Evolutionary conservation across 2,329 filamentous ascomycete species (phyloP).

Genomic region (Parasarocladium wereldwijsianum): DNA sequence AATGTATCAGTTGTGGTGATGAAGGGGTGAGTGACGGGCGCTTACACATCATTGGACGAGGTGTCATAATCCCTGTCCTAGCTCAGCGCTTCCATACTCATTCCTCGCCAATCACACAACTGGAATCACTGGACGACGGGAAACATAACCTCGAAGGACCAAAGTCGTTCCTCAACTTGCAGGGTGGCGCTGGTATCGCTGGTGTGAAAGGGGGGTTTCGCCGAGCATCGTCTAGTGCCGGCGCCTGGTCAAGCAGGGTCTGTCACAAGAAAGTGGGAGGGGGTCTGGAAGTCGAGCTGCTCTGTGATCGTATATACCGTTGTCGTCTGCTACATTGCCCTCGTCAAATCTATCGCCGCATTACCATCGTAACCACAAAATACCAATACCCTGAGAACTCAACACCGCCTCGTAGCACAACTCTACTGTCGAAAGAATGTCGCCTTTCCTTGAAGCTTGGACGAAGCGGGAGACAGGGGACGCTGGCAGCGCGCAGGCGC

Average conservation of each 20-base stretch:
- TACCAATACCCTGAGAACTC: no score
- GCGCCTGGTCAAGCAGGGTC: conserved; percentile 3
- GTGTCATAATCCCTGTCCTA: conserved; percentile 1
- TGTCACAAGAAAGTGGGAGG: conserved; percentile 4
- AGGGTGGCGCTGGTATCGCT: conserved; percentile 2
- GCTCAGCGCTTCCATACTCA: conserved; percentile 4
- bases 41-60: conserved; percentile 3
- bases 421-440: no score
- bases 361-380: no score
- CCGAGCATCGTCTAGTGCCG: conserved; percentile 1
- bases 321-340: no score
- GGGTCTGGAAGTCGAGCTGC: no score
- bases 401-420: no score
- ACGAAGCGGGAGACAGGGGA: conserved; percentile 9
- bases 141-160: conserved; percentile 1
- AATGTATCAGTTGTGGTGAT: no score
- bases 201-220: background rate
- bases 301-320: no score
- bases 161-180: no score
- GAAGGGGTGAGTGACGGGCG: no score
- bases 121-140: conserved; percentile 1
- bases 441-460: no score
- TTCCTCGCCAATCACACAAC: conserved; percentile 1
- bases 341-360: no score
- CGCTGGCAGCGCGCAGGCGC: conserved; percentile 18